Evolutionary conservation across 176 grass and related monocot species (phyloP), one percentile per base, ranked within the genome.

Genomic region (Oryza australiensis): DNA sequence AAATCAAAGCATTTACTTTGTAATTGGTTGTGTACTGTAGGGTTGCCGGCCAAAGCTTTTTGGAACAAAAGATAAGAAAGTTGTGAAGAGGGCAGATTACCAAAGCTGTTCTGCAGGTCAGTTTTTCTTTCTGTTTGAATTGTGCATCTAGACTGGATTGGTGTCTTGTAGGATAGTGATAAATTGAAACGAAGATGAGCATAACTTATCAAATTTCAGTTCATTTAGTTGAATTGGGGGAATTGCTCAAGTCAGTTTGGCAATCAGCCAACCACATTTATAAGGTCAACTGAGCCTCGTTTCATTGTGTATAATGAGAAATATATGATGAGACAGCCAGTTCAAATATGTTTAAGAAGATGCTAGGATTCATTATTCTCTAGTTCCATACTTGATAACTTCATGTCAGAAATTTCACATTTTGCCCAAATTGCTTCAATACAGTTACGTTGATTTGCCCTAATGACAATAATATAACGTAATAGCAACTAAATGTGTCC

Each of bases 31-130:
- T 82, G 62, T 91, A 53, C 86, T 72, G 9, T 38, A 92, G 90
- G 70, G 82, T 27, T 95, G 88, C 84, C 62, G 80, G 14, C 80
- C 83, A 7, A 93, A 90, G 74, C 70, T 89, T 40, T 91, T 93
- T 27, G 83, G 90, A 70, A 78, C 85, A 24, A 97, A 91, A 81
- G 94, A 89, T 66, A 97, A 89, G 88, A 93, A 91, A 83, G 84
- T 62, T 7, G 15, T 84, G 46, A 87, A 91, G 70, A 84, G 76
- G 71, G 82, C 66, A 68, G 94, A 96, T 48, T 55, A 33, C 70
- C 89, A 86, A 51, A 82, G 72, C 80, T 57, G 64, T 40, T 88
- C 76, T 33, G 78, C 86, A 51, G 75, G 88, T 91, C 84, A 48
- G 72, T 89, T 79, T 42, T 59, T 82, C 43, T 84, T 88, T 77